These are phyloP conservation scores for Crepidotus variabilis DNA, from an alignment of 768 basidiomycete species.

Conservation along the genomic window DNA sequence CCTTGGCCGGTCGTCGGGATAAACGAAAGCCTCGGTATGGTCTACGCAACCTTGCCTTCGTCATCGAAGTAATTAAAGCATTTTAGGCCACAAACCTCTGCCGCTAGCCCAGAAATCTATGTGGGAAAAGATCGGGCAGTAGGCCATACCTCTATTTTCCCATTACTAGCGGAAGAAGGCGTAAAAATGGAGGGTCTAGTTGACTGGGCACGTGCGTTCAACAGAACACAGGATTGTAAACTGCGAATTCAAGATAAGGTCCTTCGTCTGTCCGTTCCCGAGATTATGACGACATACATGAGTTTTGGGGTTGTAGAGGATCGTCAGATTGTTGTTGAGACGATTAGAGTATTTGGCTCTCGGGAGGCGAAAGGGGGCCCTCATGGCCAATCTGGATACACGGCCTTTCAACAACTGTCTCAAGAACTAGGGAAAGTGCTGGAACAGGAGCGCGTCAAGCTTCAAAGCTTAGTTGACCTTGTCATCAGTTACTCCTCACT, in stretches of 20 bases:
- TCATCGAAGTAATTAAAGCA: constrained; percentile 9
- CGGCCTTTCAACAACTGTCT: constrained; percentile 60
- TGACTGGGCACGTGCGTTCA: constrained; percentile 57
- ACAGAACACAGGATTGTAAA: constrained; percentile 37
- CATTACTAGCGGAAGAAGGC: constrained; percentile 30
- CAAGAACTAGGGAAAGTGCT: constrained; percentile 65
- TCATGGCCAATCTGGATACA: constrained; percentile 66
- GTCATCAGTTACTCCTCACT: constrained; percentile 47
- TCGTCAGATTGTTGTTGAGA: constrained; percentile 49
- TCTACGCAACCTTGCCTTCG: constrained; percentile 4
- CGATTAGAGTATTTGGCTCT: constrained; percentile 67
- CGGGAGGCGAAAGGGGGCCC: constrained; percentile 54
- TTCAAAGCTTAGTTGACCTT: constrained; percentile 51
- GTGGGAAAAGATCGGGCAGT: not conserved
- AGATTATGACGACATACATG: constrained; percentile 66
- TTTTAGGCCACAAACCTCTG: constrained; percentile 5
- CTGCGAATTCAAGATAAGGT: constrained; percentile 57
- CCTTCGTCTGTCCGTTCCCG: constrained; percentile 57
- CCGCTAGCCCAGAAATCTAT: not conserved
- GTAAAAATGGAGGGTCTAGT: constrained; percentile 44
- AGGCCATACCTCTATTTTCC: constrained; percentile 33
- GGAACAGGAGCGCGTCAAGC: constrained; percentile 42
- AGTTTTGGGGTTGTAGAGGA: constrained; percentile 35
- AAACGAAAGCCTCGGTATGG: constrained; percentile 56
- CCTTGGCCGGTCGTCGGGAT: constrained; percentile 40